Conservation (phyloP, 129 eudicot genomes). For the Lactuca sativa region DNA sequence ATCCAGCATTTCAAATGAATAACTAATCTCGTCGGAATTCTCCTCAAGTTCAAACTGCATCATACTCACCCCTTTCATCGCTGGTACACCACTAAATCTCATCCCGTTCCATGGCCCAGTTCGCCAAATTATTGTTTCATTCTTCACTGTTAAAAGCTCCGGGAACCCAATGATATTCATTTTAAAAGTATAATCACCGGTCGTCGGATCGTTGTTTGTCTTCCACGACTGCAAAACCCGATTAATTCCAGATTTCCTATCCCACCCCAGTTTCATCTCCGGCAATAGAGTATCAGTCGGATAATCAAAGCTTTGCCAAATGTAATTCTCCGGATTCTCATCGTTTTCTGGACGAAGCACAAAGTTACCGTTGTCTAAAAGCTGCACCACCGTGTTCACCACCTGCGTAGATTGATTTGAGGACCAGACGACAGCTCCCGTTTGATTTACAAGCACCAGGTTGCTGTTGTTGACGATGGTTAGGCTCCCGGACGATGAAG, state of each 20-base stretch:
- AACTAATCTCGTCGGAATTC: conserved; percentile 36
- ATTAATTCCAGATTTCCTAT: conserved; percentile 30
- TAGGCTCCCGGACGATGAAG: not conserved
- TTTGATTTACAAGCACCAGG: conserved; percentile 20
- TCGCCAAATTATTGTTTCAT: conserved; percentile 5
- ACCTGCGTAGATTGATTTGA: conserved; percentile 17
- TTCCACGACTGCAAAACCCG: conserved; percentile 48
- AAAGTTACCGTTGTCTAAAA: not conserved
- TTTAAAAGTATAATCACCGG: conserved; percentile 39
- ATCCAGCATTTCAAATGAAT: conserved; percentile 32
- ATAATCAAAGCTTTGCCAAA: not conserved
- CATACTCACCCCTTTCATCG: conserved; percentile 28
- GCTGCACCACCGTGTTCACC: not conserved
- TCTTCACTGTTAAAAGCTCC: conserved; percentile 19
- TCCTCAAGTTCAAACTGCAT: conserved; percentile 17
- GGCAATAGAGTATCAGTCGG: conserved; percentile 46
- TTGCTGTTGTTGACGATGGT: conserved; percentile 35
- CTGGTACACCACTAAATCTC: conserved; percentile 60
- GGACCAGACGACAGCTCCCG: conserved; percentile 29
- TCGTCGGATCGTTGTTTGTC: conserved; percentile 30
- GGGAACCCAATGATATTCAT: conserved; percentile 40
- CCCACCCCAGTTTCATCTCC: conserved; percentile 61
- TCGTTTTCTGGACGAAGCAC: not conserved
- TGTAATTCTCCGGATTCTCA: not conserved
- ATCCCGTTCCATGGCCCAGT: conserved; percentile 64